Evolutionary conservation across 1,284 basidiomycete genomes (phyloP).

Genomic region (Marasmius oreades): DNA sequence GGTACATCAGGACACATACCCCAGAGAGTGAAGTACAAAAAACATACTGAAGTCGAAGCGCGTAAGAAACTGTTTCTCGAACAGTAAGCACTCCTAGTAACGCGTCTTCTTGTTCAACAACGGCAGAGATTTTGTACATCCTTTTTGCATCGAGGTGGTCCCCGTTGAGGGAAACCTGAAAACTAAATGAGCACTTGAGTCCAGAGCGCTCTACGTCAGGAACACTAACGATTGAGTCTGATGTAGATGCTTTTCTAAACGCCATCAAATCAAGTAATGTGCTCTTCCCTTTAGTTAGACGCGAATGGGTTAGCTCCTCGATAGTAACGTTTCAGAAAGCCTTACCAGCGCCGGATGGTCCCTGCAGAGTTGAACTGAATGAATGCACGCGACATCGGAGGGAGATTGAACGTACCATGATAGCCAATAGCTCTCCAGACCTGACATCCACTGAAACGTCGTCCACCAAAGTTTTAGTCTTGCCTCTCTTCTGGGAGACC

Average conservation of each 20-base stretch:
- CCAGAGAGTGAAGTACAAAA: not conserved
- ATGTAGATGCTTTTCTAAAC: conserved; percentile 28
- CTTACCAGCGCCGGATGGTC: conserved; percentile 49
- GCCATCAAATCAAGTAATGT: conserved; percentile 40
- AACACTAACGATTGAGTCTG: conserved; percentile 28
- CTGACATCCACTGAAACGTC: conserved; percentile 36
- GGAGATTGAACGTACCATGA: conserved; percentile 29
- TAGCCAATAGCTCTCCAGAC: conserved; percentile 41
- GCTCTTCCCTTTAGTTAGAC: conserved; percentile 31
- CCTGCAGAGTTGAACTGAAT: conserved; percentile 27
- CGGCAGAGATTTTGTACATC: conserved; percentile 40
- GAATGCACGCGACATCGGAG: conserved; percentile 2
- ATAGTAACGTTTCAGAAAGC: conserved; percentile 36
- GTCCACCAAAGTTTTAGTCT: conserved; percentile 27
- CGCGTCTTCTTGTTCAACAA: conserved; percentile 63
- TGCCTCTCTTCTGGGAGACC: conserved; percentile 16
- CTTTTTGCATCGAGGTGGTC: conserved; percentile 18
- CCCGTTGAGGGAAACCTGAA: conserved; percentile 31
- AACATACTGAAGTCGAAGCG: conserved; percentile 49
- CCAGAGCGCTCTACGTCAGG: not conserved
- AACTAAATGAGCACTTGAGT: not conserved
- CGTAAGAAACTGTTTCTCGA: conserved; percentile 58
- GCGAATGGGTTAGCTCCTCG: not conserved
- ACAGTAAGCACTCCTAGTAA: conserved; percentile 61
- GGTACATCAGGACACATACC: not conserved